These are phyloP conservation scores for Hypoxylon trugodes DNA, from an alignment of 495 filamentous ascomycete species.

Conservation along the genomic window DNA sequence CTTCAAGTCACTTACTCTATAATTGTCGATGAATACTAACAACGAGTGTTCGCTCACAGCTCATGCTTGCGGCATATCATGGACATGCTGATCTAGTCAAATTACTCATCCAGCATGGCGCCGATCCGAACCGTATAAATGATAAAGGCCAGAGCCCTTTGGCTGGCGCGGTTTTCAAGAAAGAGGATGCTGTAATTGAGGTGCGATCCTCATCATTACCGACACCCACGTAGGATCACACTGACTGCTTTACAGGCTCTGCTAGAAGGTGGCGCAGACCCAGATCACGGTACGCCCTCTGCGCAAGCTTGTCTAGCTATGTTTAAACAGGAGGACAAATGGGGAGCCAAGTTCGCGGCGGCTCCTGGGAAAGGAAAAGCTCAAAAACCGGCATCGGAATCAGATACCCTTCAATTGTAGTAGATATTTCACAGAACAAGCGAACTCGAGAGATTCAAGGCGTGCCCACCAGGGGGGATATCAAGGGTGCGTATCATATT, in stretches of 20 bases:
- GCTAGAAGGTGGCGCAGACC: constrained; percentile 59
- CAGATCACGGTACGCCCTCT: constrained; percentile 57
- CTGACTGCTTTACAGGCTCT: constrained; percentile 41
- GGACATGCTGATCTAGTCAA: constrained; percentile 61
- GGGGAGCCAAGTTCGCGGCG: constrained; percentile 55
- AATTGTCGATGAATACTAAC: background rate
- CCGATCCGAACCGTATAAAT: constrained; percentile 62
- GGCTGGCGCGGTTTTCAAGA: constrained; percentile 65
- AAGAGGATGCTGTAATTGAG: constrained; percentile 58
- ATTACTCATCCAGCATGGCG: constrained; percentile 58
- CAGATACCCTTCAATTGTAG: too few relatives aligned
- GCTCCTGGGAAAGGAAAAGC: constrained; percentile 55
- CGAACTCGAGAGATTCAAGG: too few relatives aligned
- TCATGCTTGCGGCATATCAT: constrained; percentile 67
- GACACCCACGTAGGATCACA: background rate
- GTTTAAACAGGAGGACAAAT: constrained; percentile 61
- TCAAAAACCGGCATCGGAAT: constrained; percentile 12
- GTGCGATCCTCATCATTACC: constrained; percentile 29
- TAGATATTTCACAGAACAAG: too few relatives aligned
- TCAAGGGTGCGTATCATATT: too few relatives aligned
- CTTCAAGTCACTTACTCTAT: background rate
- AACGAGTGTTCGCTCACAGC: constrained; percentile 36
- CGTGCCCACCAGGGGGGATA: too few relatives aligned
- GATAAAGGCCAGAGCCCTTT: constrained; percentile 63
- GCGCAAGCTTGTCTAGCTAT: constrained; percentile 57